phyloP scores from a whole-genome alignment of 495 filamentous ascomycete genomes.

The Clohesyomyces aquaticus region DNA sequence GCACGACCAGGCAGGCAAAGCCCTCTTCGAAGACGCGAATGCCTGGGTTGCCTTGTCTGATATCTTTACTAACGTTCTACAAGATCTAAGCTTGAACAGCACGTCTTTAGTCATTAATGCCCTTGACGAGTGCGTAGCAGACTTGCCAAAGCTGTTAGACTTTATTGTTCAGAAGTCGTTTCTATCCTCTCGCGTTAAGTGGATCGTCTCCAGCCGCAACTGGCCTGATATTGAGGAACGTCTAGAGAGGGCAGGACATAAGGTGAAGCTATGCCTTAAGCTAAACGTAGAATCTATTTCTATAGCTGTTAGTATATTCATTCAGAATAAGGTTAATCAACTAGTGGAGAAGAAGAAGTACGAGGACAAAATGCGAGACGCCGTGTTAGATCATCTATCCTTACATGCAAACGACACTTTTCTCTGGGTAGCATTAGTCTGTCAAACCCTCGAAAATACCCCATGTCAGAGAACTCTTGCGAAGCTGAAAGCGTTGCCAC shows the following conservation, averaged over 20 bases:
- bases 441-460: conserved; percentile 34
- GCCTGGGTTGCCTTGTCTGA: conserved; percentile 17
- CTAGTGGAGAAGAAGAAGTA: conserved; percentile 34
- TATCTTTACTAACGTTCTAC: conserved; percentile 16
- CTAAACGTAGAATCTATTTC: conserved; percentile 17
- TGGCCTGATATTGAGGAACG: conserved; percentile 18
- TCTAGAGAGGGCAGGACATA: conserved; percentile 8
- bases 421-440: too few species aligned
- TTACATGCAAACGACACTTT: conserved; percentile 40
- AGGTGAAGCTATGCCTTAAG: conserved; percentile 18
- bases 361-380: conserved; percentile 16
- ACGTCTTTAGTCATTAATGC: conserved; percentile 18
- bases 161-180: conserved; percentile 17
- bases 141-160: conserved; percentile 16
- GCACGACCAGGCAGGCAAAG: conserved; percentile 41
- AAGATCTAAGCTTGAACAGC: conserved; percentile 10
- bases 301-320: conserved; percentile 9
- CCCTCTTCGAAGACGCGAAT: conserved; percentile 42
- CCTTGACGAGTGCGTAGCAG: conserved; percentile 19
- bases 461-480: too few species aligned
- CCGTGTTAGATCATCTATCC: conserved; percentile 20
- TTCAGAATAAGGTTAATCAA: conserved; percentile 2
- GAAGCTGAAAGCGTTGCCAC: too few species aligned
- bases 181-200: conserved; percentile 16
- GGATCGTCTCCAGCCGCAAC: conserved; percentile 23